Evolutionary conservation across 371 early-diverging fungal genomes (phyloP), one percentile per base, ranked within the genome.

Genomic region (Haplosporangium sp.): DNA sequence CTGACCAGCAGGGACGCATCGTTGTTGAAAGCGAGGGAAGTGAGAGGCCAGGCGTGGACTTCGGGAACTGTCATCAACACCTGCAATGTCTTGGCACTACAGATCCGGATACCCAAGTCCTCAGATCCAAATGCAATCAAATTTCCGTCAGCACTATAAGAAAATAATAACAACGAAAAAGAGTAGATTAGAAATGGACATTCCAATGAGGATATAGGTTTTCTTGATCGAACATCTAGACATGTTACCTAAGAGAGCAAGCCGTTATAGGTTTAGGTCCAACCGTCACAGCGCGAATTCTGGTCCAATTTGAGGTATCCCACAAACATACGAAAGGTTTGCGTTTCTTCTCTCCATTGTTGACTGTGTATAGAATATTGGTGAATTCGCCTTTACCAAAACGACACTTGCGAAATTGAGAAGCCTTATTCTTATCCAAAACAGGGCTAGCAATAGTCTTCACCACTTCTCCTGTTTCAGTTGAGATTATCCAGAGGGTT

Each of bases 31-130:
- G 92, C 87, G 68, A 93, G 66, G 11, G 87, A 84, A 1, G 91
- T 92, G 63, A 93, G 89, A 15, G 93, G 87, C 60, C 93, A 90
- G 13, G 84, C 78, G 58, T 93, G 93, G 0, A 89, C 91, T 11
- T 87, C 84, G 53, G 88, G 86, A 20, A 91, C 72, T 0, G 83
- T 85, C 67, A 86, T 52, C 42, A 92, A 68, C 0, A 91, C 89
- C 59, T 84, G 76, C 40, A 93, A 71, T 10, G 88, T 77, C 57
- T 75, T 78, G 10, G 89, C 84, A 63, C 91, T 89, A 61, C 88
- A 84, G 5, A 93, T 70, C 35, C 75, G 83, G 17, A 93, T 78
- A 34, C 79, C 78, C 61, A 88, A 75, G 61, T 92, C 90, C 1
- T 90, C 83, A 11, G 89, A 85, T 40, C 86, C 90, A 76, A 87